A percentile compares a stretch with the other conserved stretches of the same genome.
phyloP scores from a whole-genome alignment of 2,329 filamentous ascomycete species.

The Nannizzia gypsea region DNA sequence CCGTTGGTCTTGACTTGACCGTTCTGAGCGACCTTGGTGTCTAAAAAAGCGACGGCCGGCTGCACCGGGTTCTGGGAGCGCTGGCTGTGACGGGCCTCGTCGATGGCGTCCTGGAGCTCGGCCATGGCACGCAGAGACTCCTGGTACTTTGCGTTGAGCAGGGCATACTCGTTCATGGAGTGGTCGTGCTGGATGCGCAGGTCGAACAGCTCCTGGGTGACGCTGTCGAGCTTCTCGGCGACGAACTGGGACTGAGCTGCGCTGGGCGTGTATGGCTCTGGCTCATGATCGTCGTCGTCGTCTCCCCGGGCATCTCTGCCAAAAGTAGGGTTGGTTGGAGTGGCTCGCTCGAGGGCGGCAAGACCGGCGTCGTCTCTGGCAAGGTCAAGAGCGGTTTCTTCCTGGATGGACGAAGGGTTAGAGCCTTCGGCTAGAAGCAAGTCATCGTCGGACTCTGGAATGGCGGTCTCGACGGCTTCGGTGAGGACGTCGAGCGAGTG shows the following conservation, averaged over 20 bases:
- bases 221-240: conserved; percentile 79
- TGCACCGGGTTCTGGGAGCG: conserved; percentile 34
- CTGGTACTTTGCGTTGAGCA: conserved; percentile 79
- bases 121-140: conserved; percentile 71
- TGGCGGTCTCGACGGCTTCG: conserved; percentile 35
- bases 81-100: conserved; percentile 53
- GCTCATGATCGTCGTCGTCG: background rate
- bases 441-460: conserved; percentile 36
- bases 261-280: conserved; percentile 43
- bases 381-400: conserved; percentile 7
- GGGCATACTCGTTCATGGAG: conserved; percentile 67
- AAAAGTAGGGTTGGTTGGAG: conserved; percentile 11
- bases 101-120: conserved; percentile 63
- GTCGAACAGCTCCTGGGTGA: conserved; percentile 84
- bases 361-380: conserved; percentile 25
- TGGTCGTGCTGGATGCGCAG: conserved; percentile 82
- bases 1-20: conserved; percentile 54
- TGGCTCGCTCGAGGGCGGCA: conserved; percentile 26
- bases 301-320: conserved; percentile 10
- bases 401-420: conserved; percentile 13
- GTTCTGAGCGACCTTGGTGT: conserved; percentile 68
- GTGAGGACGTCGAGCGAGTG: conserved; percentile 33
- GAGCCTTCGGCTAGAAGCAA: conserved; percentile 22
- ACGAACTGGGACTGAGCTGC: conserved; percentile 76
- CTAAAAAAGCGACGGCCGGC: conserved; percentile 35